These are phyloP conservation scores for Picea mariana DNA, from an alignment of 83 land plant genomes.

Conservation along the genomic window DNA sequence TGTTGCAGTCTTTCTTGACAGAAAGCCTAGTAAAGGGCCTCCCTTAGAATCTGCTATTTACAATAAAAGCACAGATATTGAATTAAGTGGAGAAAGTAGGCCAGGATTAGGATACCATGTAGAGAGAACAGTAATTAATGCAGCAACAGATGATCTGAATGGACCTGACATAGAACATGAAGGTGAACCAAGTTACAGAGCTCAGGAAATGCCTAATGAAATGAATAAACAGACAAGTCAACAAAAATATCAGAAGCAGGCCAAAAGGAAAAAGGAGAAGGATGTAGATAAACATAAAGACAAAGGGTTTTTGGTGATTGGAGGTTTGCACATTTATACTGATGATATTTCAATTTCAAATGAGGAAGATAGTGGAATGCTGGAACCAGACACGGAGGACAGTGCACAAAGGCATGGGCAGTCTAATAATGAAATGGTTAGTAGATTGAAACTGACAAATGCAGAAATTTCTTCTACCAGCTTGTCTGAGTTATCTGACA, in stretches of 20 bases:
- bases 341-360: constrained; percentile 40
- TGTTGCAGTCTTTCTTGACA: constrained; percentile 17
- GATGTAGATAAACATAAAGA: constrained; percentile 20
- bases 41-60: background rate
- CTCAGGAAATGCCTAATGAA: background rate
- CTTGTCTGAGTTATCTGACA: constrained; percentile 21
- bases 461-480: constrained; percentile 13
- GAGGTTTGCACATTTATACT: constrained; percentile 53
- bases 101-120: constrained; percentile 5
- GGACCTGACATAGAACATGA: background rate
- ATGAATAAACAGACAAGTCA: background rate
- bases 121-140: background rate
- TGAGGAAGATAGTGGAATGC: constrained; percentile 17
- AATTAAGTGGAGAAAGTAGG: constrained; percentile 3
- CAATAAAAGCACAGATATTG: constrained; percentile 8
- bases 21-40: background rate
- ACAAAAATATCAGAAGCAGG: background rate
- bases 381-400: constrained; percentile 24
- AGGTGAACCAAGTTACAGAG: background rate
- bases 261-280: constrained; percentile 16
- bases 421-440: background rate
- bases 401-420: constrained; percentile 16
- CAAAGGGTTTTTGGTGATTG: constrained; percentile 53
- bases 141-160: background rate
- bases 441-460: constrained; percentile 6